Evolutionary conservation across 768 basidiomycete species (phyloP).

Genomic region (Plicaturopsis crispa): DNA sequence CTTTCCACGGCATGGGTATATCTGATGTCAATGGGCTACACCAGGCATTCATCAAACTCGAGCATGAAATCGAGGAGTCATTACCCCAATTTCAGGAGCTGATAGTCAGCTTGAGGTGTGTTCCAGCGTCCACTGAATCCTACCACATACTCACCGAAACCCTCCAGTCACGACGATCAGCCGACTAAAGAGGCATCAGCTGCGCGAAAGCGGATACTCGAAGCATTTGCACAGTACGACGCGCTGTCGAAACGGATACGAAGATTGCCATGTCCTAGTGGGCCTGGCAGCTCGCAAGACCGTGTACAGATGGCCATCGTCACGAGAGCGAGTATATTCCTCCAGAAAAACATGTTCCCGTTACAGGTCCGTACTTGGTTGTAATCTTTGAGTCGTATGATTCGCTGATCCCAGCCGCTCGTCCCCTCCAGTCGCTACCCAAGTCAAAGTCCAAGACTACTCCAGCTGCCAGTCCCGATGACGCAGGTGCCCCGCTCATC

Average conservation of each 20-base stretch:
- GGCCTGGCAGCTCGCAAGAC: conserved; percentile 68
- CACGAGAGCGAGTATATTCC: conserved; percentile 67
- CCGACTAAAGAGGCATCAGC: conserved; percentile 61
- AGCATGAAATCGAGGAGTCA: conserved; percentile 84
- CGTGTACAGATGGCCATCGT: conserved; percentile 79
- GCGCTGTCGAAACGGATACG: conserved; percentile 80
- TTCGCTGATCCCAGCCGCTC: conserved; percentile 27
- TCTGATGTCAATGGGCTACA: not conserved
- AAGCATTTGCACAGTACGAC: conserved; percentile 86
- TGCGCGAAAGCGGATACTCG: conserved; percentile 74
- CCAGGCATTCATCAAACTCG: conserved; percentile 64
- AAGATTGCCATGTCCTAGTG: conserved; percentile 53
- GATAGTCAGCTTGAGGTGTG: conserved; percentile 60
- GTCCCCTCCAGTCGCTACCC: conserved; percentile 33
- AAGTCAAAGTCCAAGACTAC: conserved; percentile 28
- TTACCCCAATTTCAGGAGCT: conserved; percentile 89
- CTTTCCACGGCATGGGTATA: not conserved
- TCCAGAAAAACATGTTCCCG: conserved; percentile 88
- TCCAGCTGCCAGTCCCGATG: conserved; percentile 9
- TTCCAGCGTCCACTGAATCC: conserved; percentile 1
- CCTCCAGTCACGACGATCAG: conserved; percentile 33
- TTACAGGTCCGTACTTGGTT: conserved; percentile 46
- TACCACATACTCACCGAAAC: conserved; percentile 13
- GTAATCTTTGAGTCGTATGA: not conserved
- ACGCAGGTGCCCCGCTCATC: conserved; percentile 22